phyloP scores from a whole-genome alignment of 768 basidiomycete species.

The Calocybe gangraenosa region DNA sequence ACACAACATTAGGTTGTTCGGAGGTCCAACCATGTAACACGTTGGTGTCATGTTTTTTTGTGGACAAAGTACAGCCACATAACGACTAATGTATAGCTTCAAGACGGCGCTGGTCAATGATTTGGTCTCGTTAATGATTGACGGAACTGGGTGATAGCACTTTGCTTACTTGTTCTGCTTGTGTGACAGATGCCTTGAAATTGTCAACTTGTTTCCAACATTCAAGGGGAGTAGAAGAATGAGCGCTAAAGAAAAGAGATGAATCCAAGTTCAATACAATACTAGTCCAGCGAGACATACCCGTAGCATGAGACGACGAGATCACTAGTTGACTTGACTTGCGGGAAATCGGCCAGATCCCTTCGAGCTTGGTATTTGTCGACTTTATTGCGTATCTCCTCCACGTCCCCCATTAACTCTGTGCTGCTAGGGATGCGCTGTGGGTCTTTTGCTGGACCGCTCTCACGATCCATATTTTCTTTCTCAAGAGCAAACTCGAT shows the following conservation, averaged over 20 bases:
- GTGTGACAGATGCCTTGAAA: slow-evolving; percentile 67
- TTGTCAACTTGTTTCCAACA: slow-evolving; percentile 70
- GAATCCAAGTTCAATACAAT: slow-evolving; percentile 1
- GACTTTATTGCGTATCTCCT: slow-evolving; percentile 69
- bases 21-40: no score
- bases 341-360: slow-evolving; percentile 49
- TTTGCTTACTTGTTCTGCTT: slow-evolving; percentile 60
- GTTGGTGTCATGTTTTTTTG: no score
- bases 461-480: slow-evolving; percentile 83
- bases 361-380: slow-evolving; percentile 61
- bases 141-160: no score
- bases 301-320: slow-evolving; percentile 73
- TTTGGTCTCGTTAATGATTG: no score
- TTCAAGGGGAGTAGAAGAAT: slow-evolving; percentile 52
- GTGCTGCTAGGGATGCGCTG: slow-evolving; percentile 54
- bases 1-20: no score
- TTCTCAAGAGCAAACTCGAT: slow-evolving; percentile 80
- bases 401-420: slow-evolving; percentile 67
- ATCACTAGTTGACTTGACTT: slow-evolving; percentile 52
- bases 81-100: no score
- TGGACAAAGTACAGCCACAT: no score
- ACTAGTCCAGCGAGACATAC: slow-evolving; percentile 33
- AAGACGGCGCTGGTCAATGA: no score
- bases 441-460: slow-evolving; percentile 42
- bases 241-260: slow-evolving; percentile 44